A percentile compares a stretch with the other conserved stretches of the same genome.
Conservation (phyloP, 2,329 filamentous ascomycete genomes). For the Trichocomaceae sp. region DNA sequence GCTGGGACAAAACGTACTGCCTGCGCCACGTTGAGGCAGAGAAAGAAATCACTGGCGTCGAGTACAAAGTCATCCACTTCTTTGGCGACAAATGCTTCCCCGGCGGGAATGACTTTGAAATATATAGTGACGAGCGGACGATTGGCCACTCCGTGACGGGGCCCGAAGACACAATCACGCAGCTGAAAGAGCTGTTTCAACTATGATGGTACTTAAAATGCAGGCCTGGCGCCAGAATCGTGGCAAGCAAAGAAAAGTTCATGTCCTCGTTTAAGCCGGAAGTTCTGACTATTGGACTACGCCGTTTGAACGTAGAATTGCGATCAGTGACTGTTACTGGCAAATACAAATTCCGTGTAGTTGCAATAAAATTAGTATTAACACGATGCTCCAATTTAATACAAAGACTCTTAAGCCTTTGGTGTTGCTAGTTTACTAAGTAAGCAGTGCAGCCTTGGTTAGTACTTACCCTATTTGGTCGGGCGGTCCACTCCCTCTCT, state of each 20-base stretch:
- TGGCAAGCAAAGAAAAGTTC: no score
- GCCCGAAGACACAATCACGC: conserved; percentile 73
- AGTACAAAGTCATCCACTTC: conserved; percentile 89
- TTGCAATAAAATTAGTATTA: neutral
- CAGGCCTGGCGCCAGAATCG: no score
- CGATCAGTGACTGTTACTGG: neutral
- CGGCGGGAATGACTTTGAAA: conserved; percentile 95
- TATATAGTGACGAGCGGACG: conserved; percentile 74
- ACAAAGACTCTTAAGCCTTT: no score
- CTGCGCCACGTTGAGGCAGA: conserved; percentile 79
- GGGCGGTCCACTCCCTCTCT: neutral
- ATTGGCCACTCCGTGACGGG: conserved; percentile 75
- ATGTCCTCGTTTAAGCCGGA: no score
- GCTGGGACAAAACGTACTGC: conserved; percentile 99
- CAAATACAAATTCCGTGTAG: no score
- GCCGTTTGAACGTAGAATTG: neutral
- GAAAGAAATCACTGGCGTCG: conserved; percentile 54
- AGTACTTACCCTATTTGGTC: neutral
- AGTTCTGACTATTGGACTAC: neutral
- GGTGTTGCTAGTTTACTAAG: neutral
- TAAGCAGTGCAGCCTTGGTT: no score
- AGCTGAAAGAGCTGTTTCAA: conserved; percentile 75
- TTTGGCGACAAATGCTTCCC: conserved; percentile 92
- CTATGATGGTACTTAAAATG: conserved; percentile 36
- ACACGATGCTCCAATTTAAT: no score